A percentile compares a stretch with the other conserved stretches of the same genome.
These are phyloP conservation scores for Solanum okadae DNA, from an alignment of 257 asterid genomes.

Conservation along the genomic window DNA sequence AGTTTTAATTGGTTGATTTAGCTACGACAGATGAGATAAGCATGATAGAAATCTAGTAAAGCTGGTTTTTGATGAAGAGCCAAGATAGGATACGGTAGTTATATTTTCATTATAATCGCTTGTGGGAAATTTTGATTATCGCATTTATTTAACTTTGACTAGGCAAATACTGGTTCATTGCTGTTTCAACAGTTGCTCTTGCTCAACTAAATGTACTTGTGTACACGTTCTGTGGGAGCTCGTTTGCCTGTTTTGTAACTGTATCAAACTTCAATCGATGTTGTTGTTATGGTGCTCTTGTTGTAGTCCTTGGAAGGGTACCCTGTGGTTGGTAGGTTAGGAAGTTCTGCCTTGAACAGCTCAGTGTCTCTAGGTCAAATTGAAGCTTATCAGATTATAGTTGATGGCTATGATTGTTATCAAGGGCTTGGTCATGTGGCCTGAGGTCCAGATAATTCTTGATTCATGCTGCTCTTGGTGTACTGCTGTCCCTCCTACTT, in stretches of 20 bases:
- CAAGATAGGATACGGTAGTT: background rate
- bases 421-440: background rate
- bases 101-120: background rate
- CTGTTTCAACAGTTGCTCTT: background rate
- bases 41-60: background rate
- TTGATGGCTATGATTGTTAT: background rate
- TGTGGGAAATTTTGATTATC: background rate
- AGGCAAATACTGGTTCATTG: background rate
- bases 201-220: background rate
- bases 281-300: background rate
- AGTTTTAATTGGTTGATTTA: background rate
- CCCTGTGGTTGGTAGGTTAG: background rate
- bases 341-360: background rate
- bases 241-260: background rate
- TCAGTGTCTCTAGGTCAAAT: background rate
- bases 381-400: background rate
- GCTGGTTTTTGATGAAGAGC: background rate
- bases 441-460: background rate
- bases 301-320: background rate
- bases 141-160: background rate
- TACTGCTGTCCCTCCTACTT: no score
- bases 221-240: background rate
- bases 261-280: background rate
- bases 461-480: background rate
- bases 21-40: background rate